phyloP scores from a whole-genome alignment of 1,139 yeast genomes.

The Suhomyces panamericanus region DNA sequence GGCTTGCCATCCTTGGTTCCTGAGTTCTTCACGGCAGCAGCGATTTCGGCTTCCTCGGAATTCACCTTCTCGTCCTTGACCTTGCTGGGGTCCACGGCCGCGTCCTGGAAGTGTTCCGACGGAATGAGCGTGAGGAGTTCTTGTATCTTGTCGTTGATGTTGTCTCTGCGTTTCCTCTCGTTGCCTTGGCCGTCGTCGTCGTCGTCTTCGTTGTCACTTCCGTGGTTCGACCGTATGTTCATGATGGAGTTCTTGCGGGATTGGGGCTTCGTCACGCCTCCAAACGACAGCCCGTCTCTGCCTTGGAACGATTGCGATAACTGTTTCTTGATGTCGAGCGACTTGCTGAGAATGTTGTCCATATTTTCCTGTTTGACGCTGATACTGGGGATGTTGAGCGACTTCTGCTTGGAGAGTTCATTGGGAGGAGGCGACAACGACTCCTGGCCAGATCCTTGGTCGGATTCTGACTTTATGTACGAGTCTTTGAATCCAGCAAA shows the following conservation, averaged over 20 bases:
- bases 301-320: conserved; percentile 42
- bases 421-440: conserved; percentile 20
- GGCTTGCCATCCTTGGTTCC: conserved; percentile 89
- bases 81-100: conserved; percentile 12
- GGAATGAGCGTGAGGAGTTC: conserved; percentile 77
- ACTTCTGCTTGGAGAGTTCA: conserved; percentile 19
- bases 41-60: conserved; percentile 25
- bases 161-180: conserved; percentile 77
- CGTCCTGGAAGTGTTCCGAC: conserved; percentile 48
- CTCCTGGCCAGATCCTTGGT: conserved; percentile 20
- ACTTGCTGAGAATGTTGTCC: conserved; percentile 32
- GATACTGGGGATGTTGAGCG: conserved; percentile 29
- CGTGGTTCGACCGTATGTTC: conserved; percentile 30
- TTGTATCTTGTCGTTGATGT: conserved; percentile 85
- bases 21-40: conserved; percentile 46
- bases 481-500: conserved; percentile 27
- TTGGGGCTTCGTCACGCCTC: conserved; percentile 45
- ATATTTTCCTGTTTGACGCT: conserved; percentile 32
- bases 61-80: conserved; percentile 11
- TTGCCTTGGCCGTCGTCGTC: conserved; percentile 44
- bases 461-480: conserved; percentile 20
- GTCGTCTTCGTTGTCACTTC: conserved; percentile 32
- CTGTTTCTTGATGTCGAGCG: conserved; percentile 43
- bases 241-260: conserved; percentile 40
- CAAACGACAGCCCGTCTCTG: conserved; percentile 20